Conservation (phyloP, 495 filamentous ascomycete species). For the Sphaerosporella brunnea region DNA sequence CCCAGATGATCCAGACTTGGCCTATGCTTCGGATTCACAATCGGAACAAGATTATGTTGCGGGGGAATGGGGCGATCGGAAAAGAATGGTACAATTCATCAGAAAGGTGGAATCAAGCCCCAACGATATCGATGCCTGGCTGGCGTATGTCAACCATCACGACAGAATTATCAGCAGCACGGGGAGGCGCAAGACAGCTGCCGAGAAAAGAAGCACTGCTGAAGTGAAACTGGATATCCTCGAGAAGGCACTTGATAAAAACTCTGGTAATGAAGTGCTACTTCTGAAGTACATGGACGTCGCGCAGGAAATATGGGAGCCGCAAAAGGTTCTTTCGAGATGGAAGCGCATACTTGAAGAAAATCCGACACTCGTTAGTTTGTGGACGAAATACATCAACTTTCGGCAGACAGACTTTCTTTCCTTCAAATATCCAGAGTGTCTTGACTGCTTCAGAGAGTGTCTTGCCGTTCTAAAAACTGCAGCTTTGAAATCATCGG, state of each 20-base stretch:
- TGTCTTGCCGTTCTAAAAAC: conserved; percentile 36
- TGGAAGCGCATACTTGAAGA: conserved; percentile 46
- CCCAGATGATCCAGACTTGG: conserved; percentile 35
- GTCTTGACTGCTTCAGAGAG: conserved; percentile 38
- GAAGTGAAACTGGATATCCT: conserved; percentile 70
- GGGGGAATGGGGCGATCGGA: conserved; percentile 28
- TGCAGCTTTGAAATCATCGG: conserved; percentile 18
- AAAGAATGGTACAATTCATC: conserved; percentile 40
- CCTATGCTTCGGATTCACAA: conserved; percentile 36
- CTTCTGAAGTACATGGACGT: conserved; percentile 52
- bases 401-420: conserved; percentile 53
- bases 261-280: conserved; percentile 36
- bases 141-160: conserved; percentile 59
- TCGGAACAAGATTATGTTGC: conserved; percentile 28
- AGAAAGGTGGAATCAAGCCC: conserved; percentile 44
- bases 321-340: conserved; percentile 38
- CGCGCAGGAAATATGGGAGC: conserved; percentile 54
- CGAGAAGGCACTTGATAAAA: conserved; percentile 51
- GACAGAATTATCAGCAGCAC: conserved; percentile 38
- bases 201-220: conserved; percentile 49
- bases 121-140: conserved; percentile 51
- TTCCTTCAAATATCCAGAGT: conserved; percentile 49
- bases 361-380: conserved; percentile 37
- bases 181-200: conserved; percentile 33
- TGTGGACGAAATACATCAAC: conserved; percentile 63